Base-by-base conservation (phyloP, 2,329 filamentous ascomycete genomes). In the Didymellaceae sp. region DNA sequence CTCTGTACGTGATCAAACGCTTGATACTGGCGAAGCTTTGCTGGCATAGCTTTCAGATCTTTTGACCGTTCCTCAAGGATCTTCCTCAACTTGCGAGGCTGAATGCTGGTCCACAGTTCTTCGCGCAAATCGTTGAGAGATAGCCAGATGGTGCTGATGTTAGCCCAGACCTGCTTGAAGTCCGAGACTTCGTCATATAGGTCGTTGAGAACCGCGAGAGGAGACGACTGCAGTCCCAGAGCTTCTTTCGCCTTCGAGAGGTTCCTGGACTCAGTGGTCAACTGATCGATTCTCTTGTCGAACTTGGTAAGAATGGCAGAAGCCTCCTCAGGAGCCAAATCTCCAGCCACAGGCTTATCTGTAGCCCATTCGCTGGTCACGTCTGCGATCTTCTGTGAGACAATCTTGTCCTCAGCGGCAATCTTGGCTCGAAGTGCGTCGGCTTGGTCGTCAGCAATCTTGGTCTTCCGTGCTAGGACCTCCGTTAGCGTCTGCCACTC, bases 1-100 rank as follows among this genome's bases (percentile, higher is more conserved):
- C 86, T 91, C 71, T 99, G 95, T 30, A 99, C 91, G 68, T 99
- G 93, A 74, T 99, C 95, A 70, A 99, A 99, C n/a, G 95, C 95
- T 62, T 95, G 93, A 73, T 99, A 99, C 69, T 99, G 95, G 54
- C 95, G 87, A 93, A 99, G 97, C 52, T 94, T 87, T 74, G 91
- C 96, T 0, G 95, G 94, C 94, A 99, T 40, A 7, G 37, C 37
- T 11, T 24, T 40, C 16, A 40, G 16, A n/a, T 28, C 37, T n/a
- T 24, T 28, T 13, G 37, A 40, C 5, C 24, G 82, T 38, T 88
- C 87, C 67, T 99, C 93, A 41, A 99, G 87, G 55, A 90, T 89
- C 62, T 89, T 85, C 28, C 94, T 86, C 51, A 99, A 86, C 76
- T 97, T 99, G 57, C 94, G 85, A 7, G 95, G 93, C 69, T 97